Percentiles rank a stretch among this genome's conserved stretches.
Conservation (phyloP, 495 filamentous ascomycete species). For the Penicillium flavigenum region DNA sequence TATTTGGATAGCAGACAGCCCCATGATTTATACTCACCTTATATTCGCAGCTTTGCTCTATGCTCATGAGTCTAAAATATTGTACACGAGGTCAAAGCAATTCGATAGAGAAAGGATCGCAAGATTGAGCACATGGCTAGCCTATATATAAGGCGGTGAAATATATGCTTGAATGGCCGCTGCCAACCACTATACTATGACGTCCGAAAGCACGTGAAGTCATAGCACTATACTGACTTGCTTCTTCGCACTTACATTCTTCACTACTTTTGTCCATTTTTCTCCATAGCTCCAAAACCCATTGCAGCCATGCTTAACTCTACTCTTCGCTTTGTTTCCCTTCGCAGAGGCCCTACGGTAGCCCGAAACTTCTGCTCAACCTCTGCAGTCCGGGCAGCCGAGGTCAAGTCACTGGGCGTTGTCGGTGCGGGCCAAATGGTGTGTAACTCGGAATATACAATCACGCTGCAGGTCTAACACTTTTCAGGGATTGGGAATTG, state of each 20-base stretch:
- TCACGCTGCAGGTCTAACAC: conserved; percentile 19
- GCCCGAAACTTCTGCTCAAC: conserved; percentile 48
- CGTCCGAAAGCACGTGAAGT: conserved; percentile 18
- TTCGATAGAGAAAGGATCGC: background rate
- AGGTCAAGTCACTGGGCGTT: conserved; percentile 88
- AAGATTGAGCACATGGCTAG: background rate
- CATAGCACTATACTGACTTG: conserved; percentile 3
- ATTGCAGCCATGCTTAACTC: conserved; percentile 36
- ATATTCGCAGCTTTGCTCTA: background rate
- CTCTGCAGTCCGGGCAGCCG: conserved; percentile 53
- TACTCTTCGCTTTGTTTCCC: conserved; percentile 26
- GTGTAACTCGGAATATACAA: conserved; percentile 22
- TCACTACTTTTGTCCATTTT: conserved; percentile 11
- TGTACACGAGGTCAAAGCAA: background rate
- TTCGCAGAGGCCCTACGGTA: conserved; percentile 32
- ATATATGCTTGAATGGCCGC: background rate
- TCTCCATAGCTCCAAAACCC: background rate
- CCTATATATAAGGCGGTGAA: background rate
- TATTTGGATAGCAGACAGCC: background rate
- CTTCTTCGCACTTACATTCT: conserved; percentile 12
- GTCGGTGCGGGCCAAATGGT: conserved; percentile 98
- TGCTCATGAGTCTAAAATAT: background rate
- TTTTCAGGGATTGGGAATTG: conserved; percentile 86
- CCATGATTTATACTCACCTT: background rate
- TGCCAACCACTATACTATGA: background rate